These are phyloP conservation scores for Yamadazyma paraphyllophila DNA, from an alignment of 805 yeast species.

Conservation along the genomic window DNA sequence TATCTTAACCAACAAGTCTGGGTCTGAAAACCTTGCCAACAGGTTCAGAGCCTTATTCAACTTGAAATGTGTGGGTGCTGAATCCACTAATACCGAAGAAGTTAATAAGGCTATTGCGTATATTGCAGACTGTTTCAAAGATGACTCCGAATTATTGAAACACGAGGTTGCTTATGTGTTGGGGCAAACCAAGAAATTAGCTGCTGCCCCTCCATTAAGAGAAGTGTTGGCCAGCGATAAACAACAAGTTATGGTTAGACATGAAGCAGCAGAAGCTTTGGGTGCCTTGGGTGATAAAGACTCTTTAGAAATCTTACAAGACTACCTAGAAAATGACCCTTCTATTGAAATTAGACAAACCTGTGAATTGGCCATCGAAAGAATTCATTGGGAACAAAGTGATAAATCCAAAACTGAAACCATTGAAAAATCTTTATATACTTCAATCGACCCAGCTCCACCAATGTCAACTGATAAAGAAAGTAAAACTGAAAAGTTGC, in stretches of 20 bases:
- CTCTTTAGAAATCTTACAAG: slow-evolving; percentile 62
- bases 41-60: slow-evolving; percentile 94
- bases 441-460: slow-evolving; percentile 97
- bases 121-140: slow-evolving; percentile 80
- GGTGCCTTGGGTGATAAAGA: slow-evolving; percentile 90
- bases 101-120: slow-evolving; percentile 74
- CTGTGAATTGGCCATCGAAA: slow-evolving; percentile 93
- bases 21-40: slow-evolving; percentile 72
- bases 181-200: slow-evolving; percentile 87
- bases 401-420: slow-evolving; percentile 62
- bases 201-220: slow-evolving; percentile 74
- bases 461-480: slow-evolving; percentile 67
- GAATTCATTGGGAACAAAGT: slow-evolving; percentile 90
- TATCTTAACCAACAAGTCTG: slow-evolving; percentile 60
- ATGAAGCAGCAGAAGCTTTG: slow-evolving; percentile 98
- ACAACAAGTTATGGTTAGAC: slow-evolving; percentile 96
- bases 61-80: slow-evolving; percentile 82
- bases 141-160: slow-evolving; percentile 84
- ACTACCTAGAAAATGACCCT: slow-evolving; percentile 72
- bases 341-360: slow-evolving; percentile 90
- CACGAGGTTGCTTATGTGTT: slow-evolving; percentile 97
- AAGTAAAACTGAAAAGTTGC: slow-evolving; percentile 64
- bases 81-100: slow-evolving; percentile 48
- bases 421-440: slow-evolving; percentile 72
- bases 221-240: slow-evolving; percentile 59